These are phyloP conservation scores for Ceratocystis destructans DNA, from an alignment of 2,329 filamentous ascomycete species.

Conservation along the genomic window DNA sequence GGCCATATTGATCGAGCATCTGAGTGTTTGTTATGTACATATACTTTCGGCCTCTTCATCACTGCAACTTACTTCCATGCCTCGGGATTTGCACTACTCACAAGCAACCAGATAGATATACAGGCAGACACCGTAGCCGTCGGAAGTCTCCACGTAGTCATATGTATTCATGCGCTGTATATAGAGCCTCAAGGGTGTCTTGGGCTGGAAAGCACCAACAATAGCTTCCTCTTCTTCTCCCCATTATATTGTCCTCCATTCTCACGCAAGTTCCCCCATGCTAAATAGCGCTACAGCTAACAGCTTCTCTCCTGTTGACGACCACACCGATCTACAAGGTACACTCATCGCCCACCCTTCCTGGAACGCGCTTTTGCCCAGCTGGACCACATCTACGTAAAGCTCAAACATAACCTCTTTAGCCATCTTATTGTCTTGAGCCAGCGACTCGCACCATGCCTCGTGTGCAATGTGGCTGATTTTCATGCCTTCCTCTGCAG, in stretches of 20 bases:
- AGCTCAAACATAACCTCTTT: slow-evolving; percentile 20
- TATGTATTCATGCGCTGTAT: background rate
- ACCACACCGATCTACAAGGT: slow-evolving; percentile 30
- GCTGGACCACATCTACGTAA: slow-evolving; percentile 27
- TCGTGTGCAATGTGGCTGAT: slow-evolving; percentile 15
- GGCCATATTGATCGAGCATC: background rate
- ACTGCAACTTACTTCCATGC: background rate
- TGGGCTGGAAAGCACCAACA: background rate
- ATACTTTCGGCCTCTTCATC: background rate
- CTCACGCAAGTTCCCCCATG: slow-evolving; percentile 14
- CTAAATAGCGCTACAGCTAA: slow-evolving; percentile 27
- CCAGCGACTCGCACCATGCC: slow-evolving; percentile 23
- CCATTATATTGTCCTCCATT: background rate
- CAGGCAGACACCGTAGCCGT: background rate
- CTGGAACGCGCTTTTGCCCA: slow-evolving; percentile 16
- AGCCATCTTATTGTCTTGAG: slow-evolving; percentile 20
- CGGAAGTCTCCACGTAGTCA: too few species aligned
- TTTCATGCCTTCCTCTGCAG: slow-evolving; percentile 14
- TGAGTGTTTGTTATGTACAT: background rate
- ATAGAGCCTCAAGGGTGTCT: background rate
- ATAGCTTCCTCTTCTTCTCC: background rate
- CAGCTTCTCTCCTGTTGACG: slow-evolving; percentile 25
- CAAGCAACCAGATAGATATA: background rate
- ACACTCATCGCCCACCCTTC: slow-evolving; percentile 21
- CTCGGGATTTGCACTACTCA: background rate